phyloP scores from a whole-genome alignment of 139 green algal species.

The Penium margaritaceum region DNA sequence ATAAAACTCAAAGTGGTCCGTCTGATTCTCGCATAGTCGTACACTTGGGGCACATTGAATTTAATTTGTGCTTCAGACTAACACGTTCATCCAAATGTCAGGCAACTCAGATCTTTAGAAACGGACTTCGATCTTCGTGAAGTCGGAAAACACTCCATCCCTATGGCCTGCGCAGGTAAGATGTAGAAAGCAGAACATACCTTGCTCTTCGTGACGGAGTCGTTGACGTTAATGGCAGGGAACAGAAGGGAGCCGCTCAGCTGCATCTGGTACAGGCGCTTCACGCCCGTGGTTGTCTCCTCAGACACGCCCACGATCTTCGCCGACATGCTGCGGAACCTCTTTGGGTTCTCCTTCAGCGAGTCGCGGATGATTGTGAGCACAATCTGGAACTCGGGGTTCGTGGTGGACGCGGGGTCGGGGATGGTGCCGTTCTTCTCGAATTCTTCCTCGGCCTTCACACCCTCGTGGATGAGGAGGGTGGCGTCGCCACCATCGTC shows the following conservation, averaged over 20 bases:
- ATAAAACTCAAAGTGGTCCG: too few relatives aligned
- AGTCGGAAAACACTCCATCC: too few relatives aligned
- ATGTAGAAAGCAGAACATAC: constrained; percentile 19
- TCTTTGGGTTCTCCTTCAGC: constrained; percentile 59
- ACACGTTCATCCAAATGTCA: too few relatives aligned
- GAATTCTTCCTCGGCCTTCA: constrained; percentile 88
- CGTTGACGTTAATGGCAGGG: constrained; percentile 99
- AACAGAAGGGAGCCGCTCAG: constrained; percentile 81
- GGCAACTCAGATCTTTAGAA: too few relatives aligned
- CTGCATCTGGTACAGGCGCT: constrained; percentile 98
- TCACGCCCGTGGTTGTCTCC: constrained; percentile 99
- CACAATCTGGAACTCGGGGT: constrained; percentile 98
- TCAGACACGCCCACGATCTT: constrained; percentile 86
- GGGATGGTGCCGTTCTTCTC: constrained; percentile 82
- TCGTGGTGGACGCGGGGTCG: constrained; percentile 87
- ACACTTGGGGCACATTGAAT: too few relatives aligned
- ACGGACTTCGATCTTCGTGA: too few relatives aligned
- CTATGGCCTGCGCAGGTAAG: too few relatives aligned
- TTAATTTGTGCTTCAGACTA: too few relatives aligned
- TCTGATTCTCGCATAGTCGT: too few relatives aligned
- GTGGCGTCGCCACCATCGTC: constrained; percentile 98
- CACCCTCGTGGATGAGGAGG: constrained; percentile 94
- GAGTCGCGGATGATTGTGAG: constrained; percentile 80
- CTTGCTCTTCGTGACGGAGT: constrained; percentile 99
- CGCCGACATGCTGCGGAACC: constrained; percentile 75